phyloP scores from a whole-genome alignment of 2,329 filamentous ascomycete genomes.

The Colletotrichum magnum region DNA sequence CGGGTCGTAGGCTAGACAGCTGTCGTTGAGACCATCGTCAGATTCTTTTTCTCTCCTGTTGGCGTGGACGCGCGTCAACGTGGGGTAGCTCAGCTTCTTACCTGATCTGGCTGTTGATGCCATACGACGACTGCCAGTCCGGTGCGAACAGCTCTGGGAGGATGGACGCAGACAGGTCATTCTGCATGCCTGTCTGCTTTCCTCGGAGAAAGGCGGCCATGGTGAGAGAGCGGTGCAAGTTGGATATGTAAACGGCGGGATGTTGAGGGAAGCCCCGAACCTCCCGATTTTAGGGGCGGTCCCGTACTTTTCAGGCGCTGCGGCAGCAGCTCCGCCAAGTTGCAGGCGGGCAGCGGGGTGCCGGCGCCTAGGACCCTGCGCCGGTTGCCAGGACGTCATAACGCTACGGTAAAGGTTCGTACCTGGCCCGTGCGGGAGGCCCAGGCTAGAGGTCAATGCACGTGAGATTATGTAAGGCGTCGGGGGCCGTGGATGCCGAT shows the following conservation, averaged over 20 bases:
- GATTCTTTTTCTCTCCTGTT: background rate
- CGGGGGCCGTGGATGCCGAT: background rate
- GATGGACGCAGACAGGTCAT: constrained; percentile 88
- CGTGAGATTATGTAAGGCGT: constrained; percentile 11
- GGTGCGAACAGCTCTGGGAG: constrained; percentile 83
- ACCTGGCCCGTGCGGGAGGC: constrained; percentile 13
- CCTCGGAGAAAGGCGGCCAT: constrained; percentile 80
- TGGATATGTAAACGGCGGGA: constrained; percentile 36
- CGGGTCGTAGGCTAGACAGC: constrained; percentile 90
- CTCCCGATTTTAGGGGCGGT: constrained; percentile 2
- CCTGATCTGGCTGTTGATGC: constrained; percentile 83
- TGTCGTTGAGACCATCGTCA: constrained; percentile 53
- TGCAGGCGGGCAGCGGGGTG: constrained; percentile 29
- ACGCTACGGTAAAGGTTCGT: background rate
- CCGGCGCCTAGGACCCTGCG: constrained; percentile 32
- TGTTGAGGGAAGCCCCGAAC: constrained; percentile 27
- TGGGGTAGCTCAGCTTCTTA: constrained; percentile 51
- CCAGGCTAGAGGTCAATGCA: constrained; percentile 2
- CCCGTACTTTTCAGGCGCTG: constrained; percentile 31
- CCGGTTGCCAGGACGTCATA: constrained; percentile 29
- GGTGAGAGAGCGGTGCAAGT: constrained; percentile 39
- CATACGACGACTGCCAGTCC: constrained; percentile 87
- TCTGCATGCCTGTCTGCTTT: constrained; percentile 93
- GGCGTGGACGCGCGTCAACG: constrained; percentile 40
- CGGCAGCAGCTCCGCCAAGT: constrained; percentile 26